Evolutionary conservation across 305 asterid genomes (phyloP), one percentile per base, ranked within the genome.

Genomic region (Fraxinus latifolia): DNA sequence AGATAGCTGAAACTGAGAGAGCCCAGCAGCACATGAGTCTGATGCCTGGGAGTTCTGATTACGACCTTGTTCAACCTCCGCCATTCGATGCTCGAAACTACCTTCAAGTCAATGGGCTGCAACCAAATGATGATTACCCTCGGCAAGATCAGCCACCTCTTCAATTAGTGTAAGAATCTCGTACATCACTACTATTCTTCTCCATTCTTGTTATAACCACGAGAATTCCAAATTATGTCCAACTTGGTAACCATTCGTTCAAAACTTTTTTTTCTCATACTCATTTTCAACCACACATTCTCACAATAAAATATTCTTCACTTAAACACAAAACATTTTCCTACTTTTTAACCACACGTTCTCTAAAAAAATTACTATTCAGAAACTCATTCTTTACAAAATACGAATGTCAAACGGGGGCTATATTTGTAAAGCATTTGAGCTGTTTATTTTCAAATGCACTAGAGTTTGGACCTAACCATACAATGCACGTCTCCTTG

Each of bases 1-100:
- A 92, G 96, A 91, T 93, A 83, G 90, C 93, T 87, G 97, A 93
- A 85, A 85, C 88, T 42, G 92, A 89, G 87, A 88, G 94, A 83
- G 92, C 86, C n/a, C 92, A 91, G 68, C 92, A 93, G 77, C 92
- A 92, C 62, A 89, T 91, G 93, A 89, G 77, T 83, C 85, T 91
- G 90, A 87, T 92, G 95, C 93, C 96, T 0, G 92, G 91, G 78
- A 91, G 89, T 85, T 89, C 94, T 0, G 93, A 85, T 34, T 90
- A 86, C 75, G 93, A 89, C 77, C 87, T 88, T 5, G 87, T 83
- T 77, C 85, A 90, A 39, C 84, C 87, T 76, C 95, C 86, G 79
- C 85, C 83, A 4, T 91, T 86, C 17, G 92, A 92, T 86, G 91
- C 93, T 42, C 90, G 91, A 75, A 87, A 88, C 87, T 93, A 86